Conservation (phyloP, 2,329 filamentous ascomycete species). For the Aaosphaeria pasadenensis region DNA sequence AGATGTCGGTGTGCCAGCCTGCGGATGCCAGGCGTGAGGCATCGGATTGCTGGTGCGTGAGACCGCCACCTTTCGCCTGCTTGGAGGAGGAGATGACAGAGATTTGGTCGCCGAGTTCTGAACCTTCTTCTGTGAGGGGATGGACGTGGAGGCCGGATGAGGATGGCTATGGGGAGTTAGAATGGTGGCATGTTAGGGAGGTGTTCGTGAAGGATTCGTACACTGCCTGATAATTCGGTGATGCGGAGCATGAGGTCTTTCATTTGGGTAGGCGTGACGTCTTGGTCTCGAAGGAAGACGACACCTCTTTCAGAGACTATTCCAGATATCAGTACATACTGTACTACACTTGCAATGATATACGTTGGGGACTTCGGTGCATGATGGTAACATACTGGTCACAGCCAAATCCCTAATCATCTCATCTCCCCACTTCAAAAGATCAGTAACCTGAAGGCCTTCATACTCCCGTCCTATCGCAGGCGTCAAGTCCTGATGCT, state of each 20-base stretch:
- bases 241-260: constrained; percentile 61
- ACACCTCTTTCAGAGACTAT: constrained; percentile 48
- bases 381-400: constrained; percentile 49
- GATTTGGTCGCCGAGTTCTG: constrained; percentile 38
- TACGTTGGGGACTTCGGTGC: not conserved
- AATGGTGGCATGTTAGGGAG: constrained; percentile 34
- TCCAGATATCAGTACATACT: not conserved
- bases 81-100: constrained; percentile 38
- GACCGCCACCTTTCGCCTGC: constrained; percentile 26
- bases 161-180: constrained; percentile 24
- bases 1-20: constrained; percentile 33
- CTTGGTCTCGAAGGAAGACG: constrained; percentile 64
- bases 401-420: constrained; percentile 63
- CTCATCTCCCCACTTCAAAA: constrained; percentile 59
- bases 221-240: constrained; percentile 53
- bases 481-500: constrained; percentile 51
- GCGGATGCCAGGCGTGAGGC: constrained; percentile 22
- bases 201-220: constrained; percentile 45
- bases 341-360: not conserved
- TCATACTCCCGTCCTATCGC: constrained; percentile 59
- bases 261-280: constrained; percentile 56
- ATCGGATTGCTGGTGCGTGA: constrained; percentile 46
- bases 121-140: constrained; percentile 46
- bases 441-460: constrained; percentile 56
- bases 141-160: constrained; percentile 27